Conservation (phyloP, 805 yeast genomes). For the Metschnikowia kunwiensis region DNA sequence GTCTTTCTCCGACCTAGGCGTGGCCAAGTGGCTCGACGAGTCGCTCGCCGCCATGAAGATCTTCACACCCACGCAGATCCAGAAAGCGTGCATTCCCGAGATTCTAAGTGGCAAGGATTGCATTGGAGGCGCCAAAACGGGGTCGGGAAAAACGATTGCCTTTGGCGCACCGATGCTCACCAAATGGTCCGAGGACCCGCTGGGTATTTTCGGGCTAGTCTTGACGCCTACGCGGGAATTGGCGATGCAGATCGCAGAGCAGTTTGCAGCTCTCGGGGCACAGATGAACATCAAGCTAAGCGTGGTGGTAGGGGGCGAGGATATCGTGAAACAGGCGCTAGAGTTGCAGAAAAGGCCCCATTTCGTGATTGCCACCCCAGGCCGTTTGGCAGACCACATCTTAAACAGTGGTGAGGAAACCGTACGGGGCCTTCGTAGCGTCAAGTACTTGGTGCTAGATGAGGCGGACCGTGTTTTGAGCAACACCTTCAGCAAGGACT, state of each 20-base stretch:
- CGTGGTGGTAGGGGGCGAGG: constrained; percentile 92
- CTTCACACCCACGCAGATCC: constrained; percentile 80
- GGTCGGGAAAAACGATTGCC: constrained; percentile 96
- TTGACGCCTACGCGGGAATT: constrained; percentile 92
- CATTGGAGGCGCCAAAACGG: constrained; percentile 98
- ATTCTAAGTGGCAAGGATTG: constrained; percentile 83
- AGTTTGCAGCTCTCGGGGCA: constrained; percentile 89
- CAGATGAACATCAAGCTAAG: constrained; percentile 78
- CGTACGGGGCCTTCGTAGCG: constrained; percentile 69
- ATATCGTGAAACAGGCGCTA: constrained; percentile 83
- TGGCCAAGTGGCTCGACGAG: constrained; percentile 83
- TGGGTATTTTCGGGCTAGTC: constrained; percentile 85
- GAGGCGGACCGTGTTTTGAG: constrained; percentile 93
- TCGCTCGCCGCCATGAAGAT: constrained; percentile 80
- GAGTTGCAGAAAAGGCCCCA: constrained; percentile 83
- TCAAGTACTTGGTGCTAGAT: constrained; percentile 81
- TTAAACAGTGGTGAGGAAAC: constrained; percentile 87
- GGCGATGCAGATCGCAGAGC: constrained; percentile 96
- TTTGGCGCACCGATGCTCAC: constrained; percentile 97
- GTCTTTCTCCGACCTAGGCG: constrained; percentile 63
- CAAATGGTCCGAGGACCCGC: constrained; percentile 92
- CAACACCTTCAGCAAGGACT: constrained; percentile 76
- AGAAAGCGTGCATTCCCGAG: constrained; percentile 82
- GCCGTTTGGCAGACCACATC: constrained; percentile 90
- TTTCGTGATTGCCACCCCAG: constrained; percentile 95